Conservation (phyloP, 2,329 filamentous ascomycete genomes). For the Colletotrichum australisinense region DNA sequence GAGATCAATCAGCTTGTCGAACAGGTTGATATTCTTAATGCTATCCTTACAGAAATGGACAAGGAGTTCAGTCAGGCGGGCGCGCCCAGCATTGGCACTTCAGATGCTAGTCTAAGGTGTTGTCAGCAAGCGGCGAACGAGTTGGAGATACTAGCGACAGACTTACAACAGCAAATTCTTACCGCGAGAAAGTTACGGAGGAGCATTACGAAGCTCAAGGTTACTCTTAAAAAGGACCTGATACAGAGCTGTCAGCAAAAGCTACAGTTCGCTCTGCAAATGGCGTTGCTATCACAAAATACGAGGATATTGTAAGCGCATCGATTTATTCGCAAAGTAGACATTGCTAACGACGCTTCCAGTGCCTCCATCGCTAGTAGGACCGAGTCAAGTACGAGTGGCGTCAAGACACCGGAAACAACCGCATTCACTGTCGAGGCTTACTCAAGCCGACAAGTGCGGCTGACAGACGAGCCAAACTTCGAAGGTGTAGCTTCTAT, state of each 20-base stretch:
- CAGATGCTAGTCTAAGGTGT: background rate
- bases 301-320: background rate
- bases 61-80: background rate
- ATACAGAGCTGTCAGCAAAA: slow-evolving; percentile 1
- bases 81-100: background rate
- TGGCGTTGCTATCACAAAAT: background rate
- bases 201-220: slow-evolving; percentile 18
- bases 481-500: background rate
- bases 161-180: background rate
- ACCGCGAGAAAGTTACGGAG: slow-evolving; percentile 1
- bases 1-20: slow-evolving; percentile 7
- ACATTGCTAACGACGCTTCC: background rate
- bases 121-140: slow-evolving; percentile 11
- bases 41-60: slow-evolving; percentile 2
- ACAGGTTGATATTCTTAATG: background rate
- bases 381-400: too few relatives aligned
- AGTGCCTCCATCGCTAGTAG: background rate
- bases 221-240: slow-evolving; percentile 15
- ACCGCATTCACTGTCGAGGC: too few relatives aligned
- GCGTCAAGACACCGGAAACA: fast-evolving
- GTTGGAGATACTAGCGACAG: background rate
- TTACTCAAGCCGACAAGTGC: background rate
- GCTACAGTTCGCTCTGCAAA: background rate
- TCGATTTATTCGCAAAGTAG: fast-evolving
- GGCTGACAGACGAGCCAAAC: too few relatives aligned